Base-by-base conservation (phyloP, 2,329 filamentous ascomycete species). In the Alternaria novae-zelandiae region DNA sequence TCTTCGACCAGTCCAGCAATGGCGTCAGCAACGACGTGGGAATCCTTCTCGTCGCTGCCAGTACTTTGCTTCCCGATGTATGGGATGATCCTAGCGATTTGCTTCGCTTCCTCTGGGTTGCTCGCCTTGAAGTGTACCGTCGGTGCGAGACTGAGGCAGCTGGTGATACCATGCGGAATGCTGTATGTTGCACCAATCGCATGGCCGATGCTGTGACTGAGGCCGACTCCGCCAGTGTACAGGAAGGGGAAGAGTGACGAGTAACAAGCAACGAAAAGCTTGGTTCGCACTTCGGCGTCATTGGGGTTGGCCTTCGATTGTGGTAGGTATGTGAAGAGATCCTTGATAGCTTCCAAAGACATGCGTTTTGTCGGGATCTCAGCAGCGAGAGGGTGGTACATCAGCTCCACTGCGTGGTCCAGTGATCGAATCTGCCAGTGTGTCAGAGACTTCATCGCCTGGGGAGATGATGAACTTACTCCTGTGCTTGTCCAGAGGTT, bases 101-200 rank as follows among this genome's bases (percentile, higher is more conserved):
- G 82, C 60, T 78, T 81, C 20, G 84, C 84, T 60, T 84, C 83
- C 13, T 82, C 80, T 9, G 76, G 74, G 15, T 82, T 82, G 57
- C 77, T 74, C 0, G 85, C 83, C 66, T 87, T 87, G 53, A 87
- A 75, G 68, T 83, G 84, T 3, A 87, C 82, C 2, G 86, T 86
- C 49, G 84, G 83, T 1, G 83, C 83, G 4, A 88, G 73, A 25
- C 84, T 86, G 66, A 88, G 66, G 66, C 85, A 87, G 15, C 82
- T 85, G 0, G 86, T 88, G 53, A 86, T 82, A 3, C 86, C 86
- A 60, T 88, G 86, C 0, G 86, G 86, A 50, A 88, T 88, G 3
- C 79, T 75, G 65, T 87, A 88, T 1, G 86, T 86, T 9, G 82
- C 83, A 13, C 86, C 86, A 32, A 88, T 79, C 0, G 86, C 85